Conservation (phyloP, 108 stramenopile genomes). For the Cyclotella sp. region DNA sequence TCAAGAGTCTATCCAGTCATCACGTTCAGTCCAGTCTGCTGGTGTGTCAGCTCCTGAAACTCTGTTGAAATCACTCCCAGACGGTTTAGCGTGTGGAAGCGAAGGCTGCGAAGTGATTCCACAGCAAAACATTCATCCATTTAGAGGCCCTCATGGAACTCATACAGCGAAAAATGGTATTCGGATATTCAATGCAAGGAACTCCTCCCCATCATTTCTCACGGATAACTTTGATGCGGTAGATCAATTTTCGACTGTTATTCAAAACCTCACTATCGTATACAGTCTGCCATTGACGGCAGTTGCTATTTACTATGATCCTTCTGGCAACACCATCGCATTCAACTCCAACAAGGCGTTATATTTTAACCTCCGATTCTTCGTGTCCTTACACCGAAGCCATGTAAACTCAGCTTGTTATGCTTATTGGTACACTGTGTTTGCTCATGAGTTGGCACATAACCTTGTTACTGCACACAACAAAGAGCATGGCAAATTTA, state of each 20-base stretch:
- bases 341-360: slow-evolving; percentile 75
- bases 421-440: slow-evolving; percentile 72
- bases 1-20: slow-evolving; percentile 52
- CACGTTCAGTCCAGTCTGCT: slow-evolving; percentile 49
- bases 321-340: slow-evolving; percentile 69
- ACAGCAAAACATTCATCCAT: slow-evolving; percentile 66
- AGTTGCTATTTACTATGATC: slow-evolving; percentile 76
- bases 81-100: slow-evolving; percentile 63
- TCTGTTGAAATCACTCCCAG: slow-evolving; percentile 53
- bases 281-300: slow-evolving; percentile 48
- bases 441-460: slow-evolving; percentile 78
- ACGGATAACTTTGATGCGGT: slow-evolving; percentile 56
- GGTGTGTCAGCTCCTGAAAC: slow-evolving; percentile 62
- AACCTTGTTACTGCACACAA: slow-evolving; percentile 73
- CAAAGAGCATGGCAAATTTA: slow-evolving; percentile 51
- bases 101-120: slow-evolving; percentile 76
- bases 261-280: slow-evolving; percentile 59
- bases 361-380: slow-evolving; percentile 82
- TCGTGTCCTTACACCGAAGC: slow-evolving; percentile 55
- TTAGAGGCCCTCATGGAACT: slow-evolving; percentile 56
- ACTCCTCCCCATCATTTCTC: slow-evolving; percentile 54
- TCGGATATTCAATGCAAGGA: slow-evolving; percentile 57
- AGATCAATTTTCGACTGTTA: slow-evolving; percentile 66
- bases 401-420: slow-evolving; percentile 57
- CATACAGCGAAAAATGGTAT: slow-evolving; percentile 66